Percentiles rank a stretch among this genome's conserved stretches.
Conservation (phyloP, 1,139 yeast genomes). For the Yamadazyma sp. region DNA sequence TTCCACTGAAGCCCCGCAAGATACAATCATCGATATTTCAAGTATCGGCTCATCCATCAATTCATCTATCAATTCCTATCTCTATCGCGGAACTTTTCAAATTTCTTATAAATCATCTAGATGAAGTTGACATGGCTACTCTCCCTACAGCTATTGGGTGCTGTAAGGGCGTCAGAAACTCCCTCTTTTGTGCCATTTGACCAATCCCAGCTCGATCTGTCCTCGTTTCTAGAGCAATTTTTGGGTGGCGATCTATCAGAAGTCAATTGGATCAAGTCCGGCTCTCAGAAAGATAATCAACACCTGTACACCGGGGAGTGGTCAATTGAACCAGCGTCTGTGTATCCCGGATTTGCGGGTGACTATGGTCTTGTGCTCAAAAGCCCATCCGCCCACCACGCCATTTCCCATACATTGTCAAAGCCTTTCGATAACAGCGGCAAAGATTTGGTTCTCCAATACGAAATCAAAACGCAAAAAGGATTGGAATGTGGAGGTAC, state of each 20-base stretch:
- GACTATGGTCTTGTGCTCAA: conserved; percentile 78
- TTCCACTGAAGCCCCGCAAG: no score
- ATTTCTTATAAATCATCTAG: neutral
- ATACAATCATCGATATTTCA: neutral
- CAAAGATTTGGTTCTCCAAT: conserved; percentile 76
- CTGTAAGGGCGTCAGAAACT: neutral
- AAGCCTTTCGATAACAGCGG: conserved; percentile 53
- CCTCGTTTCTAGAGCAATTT: conserved; percentile 70
- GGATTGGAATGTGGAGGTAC: conserved; percentile 87
- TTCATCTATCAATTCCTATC: no score
- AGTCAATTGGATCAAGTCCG: conserved; percentile 64
- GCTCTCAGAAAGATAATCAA: conserved; percentile 44
- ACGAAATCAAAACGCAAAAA: conserved; percentile 80
- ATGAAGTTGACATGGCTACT: conserved; percentile 3
- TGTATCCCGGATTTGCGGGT: conserved; percentile 55
- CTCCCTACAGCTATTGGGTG: conserved; percentile 1
- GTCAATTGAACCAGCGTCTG: conserved; percentile 56
- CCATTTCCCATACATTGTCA: conserved; percentile 63
- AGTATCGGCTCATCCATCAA: no score
- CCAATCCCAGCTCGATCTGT: conserved; percentile 28
- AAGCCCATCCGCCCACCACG: conserved; percentile 76
- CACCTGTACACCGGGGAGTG: conserved; percentile 66
- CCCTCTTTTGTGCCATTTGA: conserved; percentile 31
- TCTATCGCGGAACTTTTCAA: no score
- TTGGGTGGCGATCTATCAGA: conserved; percentile 34